Base-by-base conservation (phyloP, 768 basidiomycete species). In the Hemileccinum rubropunctum region DNA sequence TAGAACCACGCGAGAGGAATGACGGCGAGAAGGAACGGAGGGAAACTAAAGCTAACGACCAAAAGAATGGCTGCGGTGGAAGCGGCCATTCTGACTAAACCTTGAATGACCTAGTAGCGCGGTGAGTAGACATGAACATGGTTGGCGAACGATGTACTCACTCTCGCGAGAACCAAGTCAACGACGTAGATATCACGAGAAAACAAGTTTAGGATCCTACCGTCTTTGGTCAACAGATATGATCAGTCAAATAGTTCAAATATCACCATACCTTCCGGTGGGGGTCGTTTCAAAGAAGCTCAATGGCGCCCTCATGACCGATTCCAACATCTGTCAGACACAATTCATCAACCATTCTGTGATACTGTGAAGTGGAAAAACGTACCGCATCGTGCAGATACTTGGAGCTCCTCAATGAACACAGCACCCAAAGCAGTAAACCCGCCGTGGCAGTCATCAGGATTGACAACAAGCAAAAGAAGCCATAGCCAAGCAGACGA, bases 221-320 rank as follows among this genome's bases (percentile, higher is more conserved):
- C 3, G 6, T 42, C 14, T 40, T 1, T 7, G 9, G 30, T 49
- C 14, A 56, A 35, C 23, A 14, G 13, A 6, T 5, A 11, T 20
- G 42, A 32, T 13, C 32, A n/a, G 26, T 1, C 15, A 32, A 23
- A 46, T 4, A 40, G 21, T 6, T 1, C 9, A 21, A 45, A 17
- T 12, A 17, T 15, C 10, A 32, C 52, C 76, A 43, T 57, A 87
- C 88, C 87, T 79, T 56, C 92, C 92, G 14, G 81, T 84, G 2
- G 93, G 95, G 0, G 93, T 97, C 47, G 77, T 69, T 66, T 97
- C 95, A 64, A 97, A 98, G 74, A 91, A 98, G 57, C 81, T 83
- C 57, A 95, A 67, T 0, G 92, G 92, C 0, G 91, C 86, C 21
- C 79, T 80, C 75, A 98, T 82, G 30, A 98, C 76, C 3, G 91